These are phyloP conservation scores for Closterium sp. DNA, from an alignment of 139 green algal genomes.

Conservation along the genomic window DNA sequence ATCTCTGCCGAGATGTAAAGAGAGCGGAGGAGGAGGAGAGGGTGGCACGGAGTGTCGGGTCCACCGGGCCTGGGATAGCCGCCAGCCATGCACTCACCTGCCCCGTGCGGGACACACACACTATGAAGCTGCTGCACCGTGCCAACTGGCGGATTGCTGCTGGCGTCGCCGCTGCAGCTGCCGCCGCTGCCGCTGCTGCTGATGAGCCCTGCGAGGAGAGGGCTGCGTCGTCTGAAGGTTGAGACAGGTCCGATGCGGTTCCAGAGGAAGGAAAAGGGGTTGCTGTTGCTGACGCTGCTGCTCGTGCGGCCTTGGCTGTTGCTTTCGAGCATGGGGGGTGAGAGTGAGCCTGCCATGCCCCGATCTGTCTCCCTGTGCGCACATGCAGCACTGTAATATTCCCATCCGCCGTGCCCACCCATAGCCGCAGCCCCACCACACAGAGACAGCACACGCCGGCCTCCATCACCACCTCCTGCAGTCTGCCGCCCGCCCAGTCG, in stretches of 20 bases:
- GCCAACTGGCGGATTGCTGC: constrained; percentile 11
- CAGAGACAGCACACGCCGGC: constrained; percentile 15
- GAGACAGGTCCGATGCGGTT: not conserved
- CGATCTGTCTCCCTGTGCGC: constrained; percentile 12
- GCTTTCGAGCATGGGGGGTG: not conserved
- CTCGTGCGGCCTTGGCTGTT: not conserved
- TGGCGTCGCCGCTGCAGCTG: not conserved
- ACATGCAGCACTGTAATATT: constrained; percentile 15
- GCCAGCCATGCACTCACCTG: constrained; percentile 15
- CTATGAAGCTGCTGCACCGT: not conserved
- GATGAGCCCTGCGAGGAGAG: not conserved
- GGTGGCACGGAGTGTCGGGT: not conserved
- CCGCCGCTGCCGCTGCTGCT: not conserved
- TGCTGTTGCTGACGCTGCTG: not conserved
- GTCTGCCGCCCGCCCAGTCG: constrained; percentile 6
- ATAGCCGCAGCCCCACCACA: constrained; percentile 35
- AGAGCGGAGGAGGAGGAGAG: constrained; percentile 16
- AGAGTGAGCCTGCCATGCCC: constrained; percentile 30
- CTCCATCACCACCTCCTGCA: constrained; percentile 12
- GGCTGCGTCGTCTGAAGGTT: not conserved
- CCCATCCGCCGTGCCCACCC: constrained; percentile 29
- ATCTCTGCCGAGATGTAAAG: constrained; percentile 2
- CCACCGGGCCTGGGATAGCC: constrained; percentile 8
- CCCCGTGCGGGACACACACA: constrained; percentile 21
- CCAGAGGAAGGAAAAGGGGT: not conserved